Evolutionary conservation across 768 basidiomycete species (phyloP).

Genomic region (Boletus barrowsii): DNA sequence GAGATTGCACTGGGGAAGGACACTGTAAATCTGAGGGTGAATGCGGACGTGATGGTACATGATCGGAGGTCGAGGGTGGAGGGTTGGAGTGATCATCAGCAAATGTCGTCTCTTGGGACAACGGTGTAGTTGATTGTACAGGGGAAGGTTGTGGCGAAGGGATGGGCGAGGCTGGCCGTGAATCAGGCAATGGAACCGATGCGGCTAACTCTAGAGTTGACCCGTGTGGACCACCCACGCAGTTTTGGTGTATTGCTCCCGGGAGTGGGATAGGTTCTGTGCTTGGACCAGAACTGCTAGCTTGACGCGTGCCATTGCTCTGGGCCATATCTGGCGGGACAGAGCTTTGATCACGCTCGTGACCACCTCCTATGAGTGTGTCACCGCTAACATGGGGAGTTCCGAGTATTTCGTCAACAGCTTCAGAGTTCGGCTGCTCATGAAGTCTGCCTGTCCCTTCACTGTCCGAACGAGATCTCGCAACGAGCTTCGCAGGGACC

Average conservation of each 20-base stretch:
- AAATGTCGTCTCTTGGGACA: not conserved
- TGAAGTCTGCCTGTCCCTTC: not conserved
- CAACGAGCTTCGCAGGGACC: not conserved
- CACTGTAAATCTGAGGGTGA: slow-evolving; percentile 4
- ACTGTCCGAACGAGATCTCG: not conserved
- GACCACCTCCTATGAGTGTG: not conserved
- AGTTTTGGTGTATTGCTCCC: not conserved
- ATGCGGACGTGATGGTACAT: not conserved
- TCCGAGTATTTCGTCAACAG: not conserved
- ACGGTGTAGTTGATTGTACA: not conserved
- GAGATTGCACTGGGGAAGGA: not conserved
- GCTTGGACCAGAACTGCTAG: not conserved
- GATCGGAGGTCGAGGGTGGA: not conserved
- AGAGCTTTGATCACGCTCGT: not conserved
- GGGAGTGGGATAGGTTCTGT: not conserved
- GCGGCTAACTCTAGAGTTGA: slow-evolving; percentile 12
- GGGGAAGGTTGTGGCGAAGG: not conserved
- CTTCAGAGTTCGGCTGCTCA: not conserved
- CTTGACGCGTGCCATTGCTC: not conserved
- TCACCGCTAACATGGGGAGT: not conserved
- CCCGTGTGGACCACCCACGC: too few species aligned
- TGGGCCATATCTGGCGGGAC: not conserved
- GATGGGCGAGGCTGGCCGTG: slow-evolving; percentile 16
- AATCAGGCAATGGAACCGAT: slow-evolving; percentile 20
- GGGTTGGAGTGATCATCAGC: not conserved